phyloP scores from a whole-genome alignment of 495 filamentous ascomycete genomes.

The Penicillium crystallinum region DNA sequence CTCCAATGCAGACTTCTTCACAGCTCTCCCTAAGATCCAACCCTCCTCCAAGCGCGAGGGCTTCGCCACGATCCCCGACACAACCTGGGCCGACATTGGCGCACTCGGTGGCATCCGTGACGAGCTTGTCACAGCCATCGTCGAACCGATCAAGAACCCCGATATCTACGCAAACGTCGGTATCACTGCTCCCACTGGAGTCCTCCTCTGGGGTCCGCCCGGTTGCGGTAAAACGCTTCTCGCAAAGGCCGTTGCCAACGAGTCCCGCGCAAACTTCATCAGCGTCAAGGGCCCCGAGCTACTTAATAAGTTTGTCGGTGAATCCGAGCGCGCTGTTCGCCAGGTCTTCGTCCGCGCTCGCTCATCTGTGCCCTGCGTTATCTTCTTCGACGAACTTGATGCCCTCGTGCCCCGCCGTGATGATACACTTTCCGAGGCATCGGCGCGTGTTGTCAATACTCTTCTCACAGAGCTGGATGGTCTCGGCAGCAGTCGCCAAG shows the following conservation, averaged over 20 bases:
- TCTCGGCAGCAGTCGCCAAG: constrained; percentile 63
- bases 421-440: constrained; percentile 74
- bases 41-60: constrained; percentile 93
- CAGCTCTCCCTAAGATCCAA: constrained; percentile 78
- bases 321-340: constrained; percentile 87
- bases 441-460: constrained; percentile 88
- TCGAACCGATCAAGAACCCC: constrained; percentile 84
- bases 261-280: constrained; percentile 95
- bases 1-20: constrained; percentile 62
- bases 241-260: constrained; percentile 93
- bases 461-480: constrained; percentile 96
- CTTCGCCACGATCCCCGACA: constrained; percentile 95
- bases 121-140: constrained; percentile 80
- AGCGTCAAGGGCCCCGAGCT: constrained; percentile 94
- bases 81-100: constrained; percentile 90
- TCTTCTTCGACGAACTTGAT: constrained; percentile 98
- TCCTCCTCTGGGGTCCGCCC: constrained; percentile 94
- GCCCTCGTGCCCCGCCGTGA: constrained; percentile 83
- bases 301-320: constrained; percentile 92
- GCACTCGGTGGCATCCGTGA: constrained; percentile 75
- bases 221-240: constrained; percentile 96
- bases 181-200: constrained; percentile 82
- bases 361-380: constrained; percentile 81
- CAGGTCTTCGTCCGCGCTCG: constrained; percentile 89
- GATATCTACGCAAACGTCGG: constrained; percentile 76